Percentiles rank a stretch among this genome's conserved stretches.
phyloP scores from a whole-genome alignment of 1,284 basidiomycete species.

The Ustilago trichophora region DNA sequence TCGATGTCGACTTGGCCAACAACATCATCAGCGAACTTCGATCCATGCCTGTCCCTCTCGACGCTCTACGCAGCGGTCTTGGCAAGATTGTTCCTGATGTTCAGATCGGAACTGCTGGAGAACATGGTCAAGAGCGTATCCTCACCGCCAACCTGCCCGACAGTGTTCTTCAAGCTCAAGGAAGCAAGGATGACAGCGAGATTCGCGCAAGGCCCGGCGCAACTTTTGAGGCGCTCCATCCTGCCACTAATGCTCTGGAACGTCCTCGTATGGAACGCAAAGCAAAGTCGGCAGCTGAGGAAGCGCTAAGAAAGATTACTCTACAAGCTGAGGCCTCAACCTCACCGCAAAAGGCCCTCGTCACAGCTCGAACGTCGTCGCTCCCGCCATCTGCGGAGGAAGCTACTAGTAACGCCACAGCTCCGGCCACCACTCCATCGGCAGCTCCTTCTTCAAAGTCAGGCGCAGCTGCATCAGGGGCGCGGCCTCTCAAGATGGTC shows the following conservation, averaged over 20 bases:
- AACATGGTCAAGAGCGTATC: slow-evolving; percentile 43
- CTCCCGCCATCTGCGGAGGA: slow-evolving; percentile 23
- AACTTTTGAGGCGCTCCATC: slow-evolving; percentile 4
- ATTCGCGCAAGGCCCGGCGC: slow-evolving; percentile 25
- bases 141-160: slow-evolving; percentile 26
- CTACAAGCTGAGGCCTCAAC: slow-evolving; percentile 11
- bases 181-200: slow-evolving; percentile 38
- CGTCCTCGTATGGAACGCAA: slow-evolving; percentile 15
- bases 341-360: slow-evolving; percentile 15
- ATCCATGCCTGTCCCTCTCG: slow-evolving; percentile 42
- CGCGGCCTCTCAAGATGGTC: slow-evolving; percentile 41
- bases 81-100: slow-evolving; percentile 21
- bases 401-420: not conserved
- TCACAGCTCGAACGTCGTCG: slow-evolving; percentile 32
- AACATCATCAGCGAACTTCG: slow-evolving; percentile 58
- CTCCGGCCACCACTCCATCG: not conserved
- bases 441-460: not conserved
- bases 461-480: not conserved
- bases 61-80: slow-evolving; percentile 21
- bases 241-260: not conserved
- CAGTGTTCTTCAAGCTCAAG: slow-evolving; percentile 2
- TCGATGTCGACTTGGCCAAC: slow-evolving; percentile 53
- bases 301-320: slow-evolving; percentile 37
- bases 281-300: slow-evolving; percentile 40
- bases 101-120: slow-evolving; percentile 38